These are phyloP conservation scores for Mrakia gelida DNA, from an alignment of 768 basidiomycete genomes.

Conservation along the genomic window DNA sequence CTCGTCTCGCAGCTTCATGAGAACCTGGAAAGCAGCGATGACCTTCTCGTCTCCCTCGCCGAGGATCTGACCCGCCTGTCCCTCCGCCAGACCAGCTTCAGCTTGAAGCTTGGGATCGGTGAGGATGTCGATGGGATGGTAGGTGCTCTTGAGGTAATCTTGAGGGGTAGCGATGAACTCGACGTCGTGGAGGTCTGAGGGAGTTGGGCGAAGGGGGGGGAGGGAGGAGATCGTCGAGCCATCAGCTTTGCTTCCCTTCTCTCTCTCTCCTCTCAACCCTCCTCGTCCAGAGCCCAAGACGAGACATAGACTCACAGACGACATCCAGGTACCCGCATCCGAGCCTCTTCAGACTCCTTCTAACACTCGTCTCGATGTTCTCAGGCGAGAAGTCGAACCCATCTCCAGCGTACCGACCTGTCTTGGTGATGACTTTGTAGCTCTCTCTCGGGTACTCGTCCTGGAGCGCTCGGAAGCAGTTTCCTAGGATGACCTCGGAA, in stretches of 20 bases:
- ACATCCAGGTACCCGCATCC: constrained; percentile 43
- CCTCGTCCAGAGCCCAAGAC: neutral
- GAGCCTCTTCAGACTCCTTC: constrained; percentile 42
- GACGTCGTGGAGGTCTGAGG: constrained; percentile 44
- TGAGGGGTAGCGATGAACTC: constrained; percentile 38
- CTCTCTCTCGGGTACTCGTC: constrained; percentile 39
- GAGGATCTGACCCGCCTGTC: constrained; percentile 13
- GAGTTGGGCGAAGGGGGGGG: neutral
- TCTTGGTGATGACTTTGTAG: constrained; percentile 45
- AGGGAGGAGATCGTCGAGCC: neutral
- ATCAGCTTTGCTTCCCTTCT: neutral
- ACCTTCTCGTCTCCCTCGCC: constrained; percentile 38
- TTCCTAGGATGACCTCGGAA: constrained; percentile 44
- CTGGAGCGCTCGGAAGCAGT: constrained; percentile 35
- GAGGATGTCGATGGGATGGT: constrained; percentile 27
- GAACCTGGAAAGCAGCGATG: constrained; percentile 35
- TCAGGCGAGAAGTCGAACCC: constrained; percentile 38
- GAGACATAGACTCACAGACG: constrained; percentile 40
- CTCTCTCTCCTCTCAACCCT: no score
- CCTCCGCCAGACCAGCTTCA: constrained; percentile 31
- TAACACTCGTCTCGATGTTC: constrained; percentile 36
- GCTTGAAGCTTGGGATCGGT: constrained; percentile 30
- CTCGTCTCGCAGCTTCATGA: constrained; percentile 36
- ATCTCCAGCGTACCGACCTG: constrained; percentile 41
- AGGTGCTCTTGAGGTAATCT: neutral